Percentiles rank a stretch among this genome's conserved stretches.
Conservation (phyloP, 129 eudicot species). For the Lactuca sativa region DNA sequence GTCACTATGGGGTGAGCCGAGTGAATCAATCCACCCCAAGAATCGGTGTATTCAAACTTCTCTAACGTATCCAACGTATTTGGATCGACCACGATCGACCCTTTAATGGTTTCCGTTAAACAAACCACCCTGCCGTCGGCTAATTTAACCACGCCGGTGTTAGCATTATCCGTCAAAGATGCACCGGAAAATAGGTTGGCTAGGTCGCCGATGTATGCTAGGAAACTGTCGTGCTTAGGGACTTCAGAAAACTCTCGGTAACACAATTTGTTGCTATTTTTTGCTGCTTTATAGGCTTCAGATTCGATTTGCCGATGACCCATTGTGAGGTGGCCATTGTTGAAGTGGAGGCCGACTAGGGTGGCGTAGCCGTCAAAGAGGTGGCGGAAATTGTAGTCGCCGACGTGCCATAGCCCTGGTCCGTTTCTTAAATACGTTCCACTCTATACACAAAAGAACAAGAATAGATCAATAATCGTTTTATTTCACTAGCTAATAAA, state of each 20-base stretch:
- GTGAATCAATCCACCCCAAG: conserved; percentile 67
- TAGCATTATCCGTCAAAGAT: conserved; percentile 86
- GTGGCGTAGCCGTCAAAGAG: conserved; percentile 98
- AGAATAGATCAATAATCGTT: neutral
- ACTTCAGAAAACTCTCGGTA: conserved; percentile 93
- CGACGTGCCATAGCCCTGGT: conserved; percentile 90
- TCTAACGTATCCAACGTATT: conserved; percentile 74
- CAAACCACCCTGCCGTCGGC: conserved; percentile 94
- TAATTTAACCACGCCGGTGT: conserved; percentile 79
- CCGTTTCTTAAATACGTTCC: conserved; percentile 95
- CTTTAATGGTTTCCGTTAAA: conserved; percentile 85
- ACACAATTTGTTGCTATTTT: conserved; percentile 56
- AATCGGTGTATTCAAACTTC: conserved; percentile 76
- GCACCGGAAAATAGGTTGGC: conserved; percentile 88
- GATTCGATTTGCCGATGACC: conserved; percentile 92
- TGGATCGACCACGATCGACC: conserved; percentile 87
- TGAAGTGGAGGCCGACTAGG: conserved; percentile 77
- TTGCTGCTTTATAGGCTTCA: conserved; percentile 93
- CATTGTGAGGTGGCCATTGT: conserved; percentile 61
- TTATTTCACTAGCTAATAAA: too few relatives aligned
- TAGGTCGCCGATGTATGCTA: conserved; percentile 74
- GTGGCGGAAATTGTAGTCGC: conserved; percentile 91
- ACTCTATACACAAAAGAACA: conserved; percentile 42
- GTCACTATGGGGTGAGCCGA: conserved; percentile 98
- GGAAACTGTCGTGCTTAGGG: conserved; percentile 71